A percentile compares a stretch with the other conserved stretches of the same genome.
Evolutionary conservation across 2,329 filamentous ascomycete genomes (phyloP).

Genomic region (Aspergillus neotritici): DNA sequence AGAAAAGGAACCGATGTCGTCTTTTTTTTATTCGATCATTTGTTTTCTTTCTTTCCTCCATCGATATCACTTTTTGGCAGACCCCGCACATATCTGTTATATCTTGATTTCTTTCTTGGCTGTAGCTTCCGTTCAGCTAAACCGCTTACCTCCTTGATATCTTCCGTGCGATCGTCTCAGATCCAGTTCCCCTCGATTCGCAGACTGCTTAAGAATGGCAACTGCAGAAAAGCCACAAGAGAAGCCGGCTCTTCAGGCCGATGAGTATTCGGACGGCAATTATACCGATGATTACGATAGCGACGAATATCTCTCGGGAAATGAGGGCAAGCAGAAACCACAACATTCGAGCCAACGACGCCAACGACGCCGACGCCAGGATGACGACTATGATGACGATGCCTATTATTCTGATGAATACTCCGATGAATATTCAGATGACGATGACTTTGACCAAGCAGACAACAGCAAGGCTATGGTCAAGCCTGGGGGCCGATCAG

Average conservation of each 20-base stretch:
- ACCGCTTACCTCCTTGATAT: not conserved
- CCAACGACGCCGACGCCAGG: conserved; percentile 17
- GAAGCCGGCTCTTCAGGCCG: conserved; percentile 20
- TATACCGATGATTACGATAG: conserved; percentile 26
- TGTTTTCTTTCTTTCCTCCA: too few relatives aligned
- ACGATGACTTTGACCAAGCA: conserved; percentile 28
- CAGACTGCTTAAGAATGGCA: conserved; percentile 18
- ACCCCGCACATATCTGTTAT: too few relatives aligned
- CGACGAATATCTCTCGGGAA: conserved; percentile 25
- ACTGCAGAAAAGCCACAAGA: conserved; percentile 26
- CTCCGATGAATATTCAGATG: conserved; percentile 19
- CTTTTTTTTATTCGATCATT: too few relatives aligned
- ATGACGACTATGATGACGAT: conserved; percentile 27
- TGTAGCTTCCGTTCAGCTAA: too few relatives aligned
- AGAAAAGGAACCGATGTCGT: too few relatives aligned
- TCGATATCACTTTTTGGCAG: too few relatives aligned
- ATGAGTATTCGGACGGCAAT: conserved; percentile 19
- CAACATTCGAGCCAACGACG: conserved; percentile 13
- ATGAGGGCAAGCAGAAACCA: conserved; percentile 15
- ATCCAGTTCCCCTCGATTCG: not conserved
- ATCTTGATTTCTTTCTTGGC: too few relatives aligned
- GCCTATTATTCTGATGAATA: conserved; percentile 30
- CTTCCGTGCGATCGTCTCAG: not conserved
- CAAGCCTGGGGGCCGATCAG: too few relatives aligned
- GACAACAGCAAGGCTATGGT: conserved; percentile 24